Percentiles rank a stretch among this genome's conserved stretches.
These are phyloP conservation scores for Mucor mucedo DNA, from an alignment of 371 early-diverging fungal genomes.

Conservation along the genomic window DNA sequence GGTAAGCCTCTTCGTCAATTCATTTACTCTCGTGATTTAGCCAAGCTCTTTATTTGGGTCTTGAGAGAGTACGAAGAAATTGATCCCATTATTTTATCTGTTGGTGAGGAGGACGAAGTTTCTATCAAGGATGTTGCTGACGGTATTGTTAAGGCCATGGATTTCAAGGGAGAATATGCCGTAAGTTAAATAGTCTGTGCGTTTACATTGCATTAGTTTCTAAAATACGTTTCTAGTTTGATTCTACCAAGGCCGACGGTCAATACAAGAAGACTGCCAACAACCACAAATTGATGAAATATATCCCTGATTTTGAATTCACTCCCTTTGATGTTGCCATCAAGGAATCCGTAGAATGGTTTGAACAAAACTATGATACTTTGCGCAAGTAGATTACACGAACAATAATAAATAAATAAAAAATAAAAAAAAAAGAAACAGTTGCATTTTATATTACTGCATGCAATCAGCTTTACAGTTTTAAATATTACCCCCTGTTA, in stretches of 20 bases:
- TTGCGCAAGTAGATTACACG: constrained; percentile 56
- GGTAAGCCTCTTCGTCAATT: constrained; percentile 89
- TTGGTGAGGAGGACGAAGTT: constrained; percentile 82
- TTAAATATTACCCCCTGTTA: not conserved
- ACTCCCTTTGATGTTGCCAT: constrained; percentile 81
- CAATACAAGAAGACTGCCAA: constrained; percentile 89
- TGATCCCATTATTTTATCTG: constrained; percentile 85
- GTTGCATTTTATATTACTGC: not conserved
- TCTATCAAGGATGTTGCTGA: constrained; percentile 85
- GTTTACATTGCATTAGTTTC: not conserved
- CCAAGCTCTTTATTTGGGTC: constrained; percentile 83
- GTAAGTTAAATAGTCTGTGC: constrained; percentile 30
- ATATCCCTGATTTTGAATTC: constrained; percentile 82
- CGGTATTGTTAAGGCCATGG: constrained; percentile 72
- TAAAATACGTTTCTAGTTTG: constrained; percentile 52
- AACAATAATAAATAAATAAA: not conserved
- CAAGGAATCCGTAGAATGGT: constrained; percentile 81
- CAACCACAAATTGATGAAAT: constrained; percentile 77
- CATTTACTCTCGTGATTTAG: constrained; percentile 86
- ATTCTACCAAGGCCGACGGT: constrained; percentile 81
- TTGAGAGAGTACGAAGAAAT: constrained; percentile 82
- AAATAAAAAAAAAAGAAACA: not conserved
- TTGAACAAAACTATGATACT: constrained; percentile 72
- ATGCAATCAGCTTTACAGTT: no score
- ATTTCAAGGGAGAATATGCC: constrained; percentile 67